Conservation (phyloP, 2,329 filamentous ascomycete genomes). For the Cercospora sp. region DNA sequence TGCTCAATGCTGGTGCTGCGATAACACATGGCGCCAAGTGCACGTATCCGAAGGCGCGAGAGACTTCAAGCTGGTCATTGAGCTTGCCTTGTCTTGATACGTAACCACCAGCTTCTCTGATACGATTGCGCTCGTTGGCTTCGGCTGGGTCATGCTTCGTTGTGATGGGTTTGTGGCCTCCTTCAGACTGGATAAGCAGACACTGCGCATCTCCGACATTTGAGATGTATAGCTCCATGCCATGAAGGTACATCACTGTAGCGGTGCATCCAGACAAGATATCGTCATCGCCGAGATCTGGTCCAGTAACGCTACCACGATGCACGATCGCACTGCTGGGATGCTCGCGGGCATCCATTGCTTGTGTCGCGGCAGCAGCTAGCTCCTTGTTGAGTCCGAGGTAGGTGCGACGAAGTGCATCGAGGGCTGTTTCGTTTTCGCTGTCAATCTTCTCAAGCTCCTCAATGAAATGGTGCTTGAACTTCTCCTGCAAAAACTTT, state of each 20-base stretch:
- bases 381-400: constrained; percentile 91
- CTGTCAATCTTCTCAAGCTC: constrained; percentile 73
- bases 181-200: constrained; percentile 89
- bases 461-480: constrained; percentile 77
- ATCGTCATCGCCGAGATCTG: constrained; percentile 84
- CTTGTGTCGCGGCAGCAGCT: constrained; percentile 77
- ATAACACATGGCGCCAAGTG: constrained; percentile 91
- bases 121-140: constrained; percentile 77
- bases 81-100: constrained; percentile 92
- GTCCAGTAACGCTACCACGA: constrained; percentile 69
- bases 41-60: constrained; percentile 91
- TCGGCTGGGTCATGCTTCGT: constrained; percentile 93
- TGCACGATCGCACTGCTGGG: constrained; percentile 56
- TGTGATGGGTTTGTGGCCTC: constrained; percentile 79
- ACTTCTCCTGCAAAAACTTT: constrained; percentile 95
- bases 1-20: constrained; percentile 80
- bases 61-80: constrained; percentile 88
- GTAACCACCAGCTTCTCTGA: constrained; percentile 91
- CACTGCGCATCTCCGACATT: constrained; percentile 96
- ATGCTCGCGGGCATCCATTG: constrained; percentile 70
- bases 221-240: constrained; percentile 87
- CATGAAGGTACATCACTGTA: constrained; percentile 85
- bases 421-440: constrained; percentile 68
- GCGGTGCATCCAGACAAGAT: constrained; percentile 87
- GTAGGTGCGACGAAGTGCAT: constrained; percentile 85